Evolutionary conservation across 441 rosid species (phyloP), one percentile per base, ranked within the genome.

Genomic region (Erodium texanum): DNA sequence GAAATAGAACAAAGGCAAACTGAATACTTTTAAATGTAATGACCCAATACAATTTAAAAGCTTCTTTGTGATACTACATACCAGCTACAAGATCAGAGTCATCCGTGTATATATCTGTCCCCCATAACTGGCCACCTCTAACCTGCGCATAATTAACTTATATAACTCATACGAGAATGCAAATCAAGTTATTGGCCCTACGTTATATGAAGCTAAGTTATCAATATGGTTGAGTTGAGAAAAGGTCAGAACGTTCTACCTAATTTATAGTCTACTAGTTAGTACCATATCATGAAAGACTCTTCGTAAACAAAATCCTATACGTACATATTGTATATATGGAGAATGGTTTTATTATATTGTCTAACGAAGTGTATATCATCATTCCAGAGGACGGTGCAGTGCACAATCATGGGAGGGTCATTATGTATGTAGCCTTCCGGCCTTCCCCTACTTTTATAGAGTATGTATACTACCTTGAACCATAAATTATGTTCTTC

Each of bases 51-150:
- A 70, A 43, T 24, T 20, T 34, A 64, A 45, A 12, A 56, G 5
- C 62, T 67, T 69, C 34, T 32, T 32, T 32, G 38, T 61, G 74
- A 43, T 22, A 66, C 18, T 61, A 72, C 75, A 67, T 83, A 95
- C 98, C 99, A 82, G 99, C 97, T 73, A 95, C 99, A 80, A 92
- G 96, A 82, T 95, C 99, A 18, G 99, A 95, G 77, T 90, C 99
- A 69, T 90, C 89, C 29, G 98, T 95, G 83, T 95, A 92, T 78
- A 85, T 78, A 80, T 92, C 99, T 20, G 97, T 95, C 61, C 98
- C 98, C 99, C 99, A 92, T 27, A 95, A 85, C 80, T 92, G 98
- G 73, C 92, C 93, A 52, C 97, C 96, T 83, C 97, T 85, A 66
- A 95, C 99, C 99, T 95, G 85, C 78, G 76, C 45, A 74, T 41